Evolutionary conservation across 169 alveolate genomes (phyloP).

Genomic region (Plasmodium reichenowi): DNA sequence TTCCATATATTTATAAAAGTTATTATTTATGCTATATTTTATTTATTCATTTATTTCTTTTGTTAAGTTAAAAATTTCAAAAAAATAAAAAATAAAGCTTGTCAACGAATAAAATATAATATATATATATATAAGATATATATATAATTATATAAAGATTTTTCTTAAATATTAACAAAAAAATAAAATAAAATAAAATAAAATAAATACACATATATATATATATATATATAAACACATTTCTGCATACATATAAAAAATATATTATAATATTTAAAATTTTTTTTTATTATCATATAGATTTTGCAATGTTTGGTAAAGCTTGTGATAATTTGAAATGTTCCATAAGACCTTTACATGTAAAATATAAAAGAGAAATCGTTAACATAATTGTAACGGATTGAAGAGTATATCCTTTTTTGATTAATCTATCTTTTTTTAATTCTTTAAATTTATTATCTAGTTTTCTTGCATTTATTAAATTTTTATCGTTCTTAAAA

Average conservation of each 20-base stretch:
- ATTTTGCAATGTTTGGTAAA: background rate
- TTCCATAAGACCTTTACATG: slow-evolving; percentile 1
- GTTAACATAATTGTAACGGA: slow-evolving; percentile 4
- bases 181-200: too few species aligned
- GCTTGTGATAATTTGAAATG: background rate
- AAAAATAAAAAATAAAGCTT: too few species aligned
- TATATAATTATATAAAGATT: too few species aligned
- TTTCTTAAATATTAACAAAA: too few species aligned
- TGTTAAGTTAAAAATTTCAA: too few species aligned
- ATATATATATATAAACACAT: background rate
- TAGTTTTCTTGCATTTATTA: slow-evolving; percentile 19
- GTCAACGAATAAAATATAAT: too few species aligned
- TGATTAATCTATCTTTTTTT: slow-evolving; percentile 22
- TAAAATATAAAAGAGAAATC: slow-evolving; percentile 18
- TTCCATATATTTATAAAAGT: too few species aligned
- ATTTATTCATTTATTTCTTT: too few species aligned
- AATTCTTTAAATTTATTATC: slow-evolving; percentile 21
- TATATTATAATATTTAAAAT: background rate
- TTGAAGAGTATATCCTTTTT: slow-evolving; percentile 1
- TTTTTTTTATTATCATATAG: background rate
- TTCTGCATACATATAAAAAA: background rate
- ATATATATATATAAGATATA: too few species aligned
- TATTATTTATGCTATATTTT: too few species aligned
- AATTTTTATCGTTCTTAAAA: background rate
- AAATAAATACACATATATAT: too few species aligned